phyloP scores from a whole-genome alignment of 2,329 filamentous ascomycete species.

The Fusarium sp. region DNA sequence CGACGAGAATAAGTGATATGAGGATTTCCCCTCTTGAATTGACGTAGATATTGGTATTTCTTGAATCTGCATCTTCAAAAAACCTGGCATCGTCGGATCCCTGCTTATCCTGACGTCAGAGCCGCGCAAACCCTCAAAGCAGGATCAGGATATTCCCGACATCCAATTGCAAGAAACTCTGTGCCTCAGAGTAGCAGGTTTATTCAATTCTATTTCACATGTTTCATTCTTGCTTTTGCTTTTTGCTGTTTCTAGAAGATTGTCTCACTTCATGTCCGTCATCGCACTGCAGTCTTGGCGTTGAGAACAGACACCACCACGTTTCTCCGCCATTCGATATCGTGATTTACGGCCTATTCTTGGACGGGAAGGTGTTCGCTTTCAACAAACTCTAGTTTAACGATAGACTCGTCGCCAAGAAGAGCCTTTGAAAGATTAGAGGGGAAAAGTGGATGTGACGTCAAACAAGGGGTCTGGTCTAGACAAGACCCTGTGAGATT shows the following conservation, averaged over 20 bases:
- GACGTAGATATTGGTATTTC: conserved; percentile 28
- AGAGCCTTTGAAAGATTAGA: not conserved
- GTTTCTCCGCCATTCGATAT: conserved; percentile 9
- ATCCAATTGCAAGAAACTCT: conserved; percentile 7
- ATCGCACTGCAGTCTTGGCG: not conserved
- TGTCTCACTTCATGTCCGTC: not conserved
- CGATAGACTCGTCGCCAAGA: conserved; percentile 18
- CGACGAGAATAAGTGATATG: not conserved
- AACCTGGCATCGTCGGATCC: conserved; percentile 40
- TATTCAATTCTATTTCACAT: not conserved
- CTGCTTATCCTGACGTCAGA: conserved; percentile 41
- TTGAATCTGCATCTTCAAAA: conserved; percentile 28
- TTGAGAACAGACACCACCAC: conserved; percentile 23
- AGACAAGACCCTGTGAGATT: not conserved
- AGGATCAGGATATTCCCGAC: conserved; percentile 16
- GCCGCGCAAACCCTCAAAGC: conserved; percentile 29
- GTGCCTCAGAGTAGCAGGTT: not conserved
- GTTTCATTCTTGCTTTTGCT: not conserved
- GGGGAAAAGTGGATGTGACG: conserved; percentile 27
- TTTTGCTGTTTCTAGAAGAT: not conserved
- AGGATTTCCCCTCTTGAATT: not conserved
- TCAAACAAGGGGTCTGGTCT: conserved; percentile 22
- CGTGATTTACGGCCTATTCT: not conserved
- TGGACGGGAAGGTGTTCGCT: conserved; percentile 9
- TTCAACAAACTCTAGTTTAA: conserved; percentile 6